Conservation (phyloP, 2,329 filamentous ascomycete genomes). For the Zarea fungicola region DNA sequence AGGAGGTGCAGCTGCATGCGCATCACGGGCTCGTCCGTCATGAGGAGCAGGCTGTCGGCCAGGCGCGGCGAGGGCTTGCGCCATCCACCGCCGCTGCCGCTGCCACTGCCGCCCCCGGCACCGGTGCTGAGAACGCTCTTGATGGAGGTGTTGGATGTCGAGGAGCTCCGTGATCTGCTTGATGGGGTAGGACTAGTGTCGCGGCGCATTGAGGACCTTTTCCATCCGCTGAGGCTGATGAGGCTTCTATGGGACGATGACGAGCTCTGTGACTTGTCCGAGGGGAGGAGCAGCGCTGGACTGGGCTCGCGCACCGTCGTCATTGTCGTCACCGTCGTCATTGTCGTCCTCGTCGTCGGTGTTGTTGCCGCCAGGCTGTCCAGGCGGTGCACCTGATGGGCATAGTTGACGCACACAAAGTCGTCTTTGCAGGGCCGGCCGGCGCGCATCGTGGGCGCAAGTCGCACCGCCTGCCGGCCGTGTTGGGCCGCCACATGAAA, state of each 20-base stretch:
- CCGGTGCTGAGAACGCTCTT: slow-evolving; percentile 19
- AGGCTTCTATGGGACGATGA: too few species aligned
- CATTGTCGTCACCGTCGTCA: too few species aligned
- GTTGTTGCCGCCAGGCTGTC: slow-evolving; percentile 13
- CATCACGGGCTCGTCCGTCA: slow-evolving; percentile 22
- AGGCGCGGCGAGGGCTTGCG: slow-evolving; percentile 19
- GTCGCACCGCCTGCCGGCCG: slow-evolving; percentile 23
- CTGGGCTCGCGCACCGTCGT: too few species aligned
- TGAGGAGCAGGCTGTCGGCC: slow-evolving; percentile 18
- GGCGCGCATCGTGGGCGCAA: slow-evolving; percentile 18
- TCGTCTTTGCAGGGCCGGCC: slow-evolving; percentile 22
- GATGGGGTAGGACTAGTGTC: slow-evolving; percentile 21
- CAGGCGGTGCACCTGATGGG: slow-evolving; percentile 17
- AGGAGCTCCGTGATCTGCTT: slow-evolving; percentile 19
- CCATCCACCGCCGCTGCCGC: slow-evolving; percentile 16
- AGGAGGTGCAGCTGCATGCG: slow-evolving; percentile 23
- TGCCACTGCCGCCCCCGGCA: too few species aligned
- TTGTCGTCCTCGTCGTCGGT: too few species aligned
- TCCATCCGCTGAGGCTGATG: too few species aligned
- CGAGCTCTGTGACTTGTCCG: too few species aligned
- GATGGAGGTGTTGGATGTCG: slow-evolving; percentile 18
- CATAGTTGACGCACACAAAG: slow-evolving; percentile 28
- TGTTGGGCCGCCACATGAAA: slow-evolving; percentile 26
- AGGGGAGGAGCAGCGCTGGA: too few species aligned
- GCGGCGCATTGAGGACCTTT: too few species aligned